Evolutionary conservation across 2,329 filamentous ascomycete species (phyloP).

Genomic region (Trichoderma gracile): DNA sequence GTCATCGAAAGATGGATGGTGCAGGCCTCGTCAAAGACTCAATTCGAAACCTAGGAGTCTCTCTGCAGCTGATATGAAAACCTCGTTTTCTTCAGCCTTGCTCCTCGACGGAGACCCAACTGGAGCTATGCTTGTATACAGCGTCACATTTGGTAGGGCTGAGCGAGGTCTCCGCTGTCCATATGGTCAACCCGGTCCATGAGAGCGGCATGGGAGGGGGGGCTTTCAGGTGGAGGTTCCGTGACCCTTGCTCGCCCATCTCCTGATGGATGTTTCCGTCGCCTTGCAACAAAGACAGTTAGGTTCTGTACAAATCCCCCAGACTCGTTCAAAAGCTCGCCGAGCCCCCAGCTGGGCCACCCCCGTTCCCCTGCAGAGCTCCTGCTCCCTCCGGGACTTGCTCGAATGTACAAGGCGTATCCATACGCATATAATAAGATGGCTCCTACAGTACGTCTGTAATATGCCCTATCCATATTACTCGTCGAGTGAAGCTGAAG

Average conservation of each 20-base stretch:
- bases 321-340: slow-evolving; percentile 16
- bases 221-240: slow-evolving; percentile 5
- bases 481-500: no score
- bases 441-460: slow-evolving; percentile 9
- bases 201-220: neutral
- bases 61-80: neutral
- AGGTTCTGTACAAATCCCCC: neutral
- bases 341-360: neutral
- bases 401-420: slow-evolving; percentile 11
- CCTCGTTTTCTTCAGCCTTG: neutral
- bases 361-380: slow-evolving; percentile 5
- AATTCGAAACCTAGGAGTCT: no score
- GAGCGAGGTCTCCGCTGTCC: neutral
- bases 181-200: neutral
- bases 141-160: slow-evolving; percentile 5
- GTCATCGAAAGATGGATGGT: neutral
- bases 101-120: no score
- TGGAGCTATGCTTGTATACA: neutral
- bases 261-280: slow-evolving; percentile 3
- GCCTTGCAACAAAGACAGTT: neutral
- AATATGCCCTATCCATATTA: neutral
- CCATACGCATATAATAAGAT: slow-evolving; percentile 15
- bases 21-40: neutral
- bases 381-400: slow-evolving; percentile 10
- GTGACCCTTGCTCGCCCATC: slow-evolving; percentile 6